Conservation (phyloP, 176 grass and related monocot species). For the Ananas comosus region DNA sequence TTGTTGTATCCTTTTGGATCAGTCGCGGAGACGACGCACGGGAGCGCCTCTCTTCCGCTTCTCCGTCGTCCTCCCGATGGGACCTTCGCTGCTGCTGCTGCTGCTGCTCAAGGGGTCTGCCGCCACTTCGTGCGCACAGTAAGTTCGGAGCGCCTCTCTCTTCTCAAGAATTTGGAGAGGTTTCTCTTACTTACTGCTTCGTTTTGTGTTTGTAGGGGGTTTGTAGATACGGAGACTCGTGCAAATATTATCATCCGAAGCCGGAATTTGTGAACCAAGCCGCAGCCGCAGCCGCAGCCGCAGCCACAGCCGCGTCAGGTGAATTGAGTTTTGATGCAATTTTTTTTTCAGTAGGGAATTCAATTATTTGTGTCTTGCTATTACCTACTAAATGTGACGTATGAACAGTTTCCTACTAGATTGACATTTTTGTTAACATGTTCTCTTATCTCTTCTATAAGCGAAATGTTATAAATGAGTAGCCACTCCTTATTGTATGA, state of each 20-base stretch:
- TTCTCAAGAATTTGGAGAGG: not conserved
- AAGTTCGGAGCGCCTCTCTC: not conserved
- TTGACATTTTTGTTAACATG: too few species aligned
- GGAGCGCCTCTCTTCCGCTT: constrained; percentile 7
- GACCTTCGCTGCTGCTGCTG: constrained; percentile 14
- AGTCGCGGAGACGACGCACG: constrained; percentile 19
- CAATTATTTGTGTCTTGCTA: too few species aligned
- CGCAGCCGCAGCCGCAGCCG: constrained; percentile 13
- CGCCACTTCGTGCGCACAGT: constrained; percentile 71
- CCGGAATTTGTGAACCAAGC: constrained; percentile 18
- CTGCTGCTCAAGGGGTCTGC: constrained; percentile 38
- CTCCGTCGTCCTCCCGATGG: constrained; percentile 30
- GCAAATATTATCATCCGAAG: constrained; percentile 80
- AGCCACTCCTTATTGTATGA: too few species aligned
- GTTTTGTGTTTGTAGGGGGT: constrained; percentile 34
- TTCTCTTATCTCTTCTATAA: too few species aligned
- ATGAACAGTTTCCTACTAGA: too few species aligned
- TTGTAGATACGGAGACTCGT: constrained; percentile 65
- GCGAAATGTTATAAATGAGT: too few species aligned
- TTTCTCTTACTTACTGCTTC: not conserved
- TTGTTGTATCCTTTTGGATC: not conserved
- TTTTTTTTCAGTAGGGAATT: too few species aligned
- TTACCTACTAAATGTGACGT: too few species aligned
- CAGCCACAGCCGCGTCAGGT: constrained; percentile 31
- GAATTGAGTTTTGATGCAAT: not conserved